Evolutionary conservation across 768 basidiomycete species (phyloP).

Genomic region (Russula abietina): DNA sequence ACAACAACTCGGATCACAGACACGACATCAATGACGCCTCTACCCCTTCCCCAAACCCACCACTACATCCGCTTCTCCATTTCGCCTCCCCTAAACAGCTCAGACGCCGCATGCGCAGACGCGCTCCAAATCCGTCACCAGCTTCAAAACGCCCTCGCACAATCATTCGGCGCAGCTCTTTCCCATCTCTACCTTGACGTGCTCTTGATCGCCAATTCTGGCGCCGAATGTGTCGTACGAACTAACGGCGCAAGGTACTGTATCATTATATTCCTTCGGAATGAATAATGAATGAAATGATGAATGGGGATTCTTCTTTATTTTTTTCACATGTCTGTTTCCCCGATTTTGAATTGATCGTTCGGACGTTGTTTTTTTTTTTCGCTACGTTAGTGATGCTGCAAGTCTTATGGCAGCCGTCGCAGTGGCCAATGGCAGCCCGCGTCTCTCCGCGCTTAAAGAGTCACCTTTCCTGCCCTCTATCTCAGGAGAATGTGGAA

Average conservation of each 20-base stretch:
- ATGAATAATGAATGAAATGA: too few relatives aligned
- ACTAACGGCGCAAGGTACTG: constrained; percentile 37
- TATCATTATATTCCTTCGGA: too few relatives aligned
- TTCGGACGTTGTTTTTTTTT: neutral
- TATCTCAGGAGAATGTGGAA: constrained; percentile 23
- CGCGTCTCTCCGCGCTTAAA: constrained; percentile 29
- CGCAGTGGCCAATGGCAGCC: constrained; percentile 25
- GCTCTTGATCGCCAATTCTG: constrained; percentile 44
- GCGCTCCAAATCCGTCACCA: constrained; percentile 45
- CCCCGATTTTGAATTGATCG: too few relatives aligned
- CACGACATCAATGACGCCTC: neutral
- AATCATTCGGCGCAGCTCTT: constrained; percentile 49
- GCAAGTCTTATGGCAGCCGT: constrained; percentile 31
- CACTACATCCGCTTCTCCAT: constrained; percentile 47
- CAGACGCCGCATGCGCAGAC: constrained; percentile 35
- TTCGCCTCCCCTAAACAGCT: constrained; percentile 30
- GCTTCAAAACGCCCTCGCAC: constrained; percentile 49
- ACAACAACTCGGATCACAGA: neutral
- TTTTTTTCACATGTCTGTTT: neutral
- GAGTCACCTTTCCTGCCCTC: constrained; percentile 32
- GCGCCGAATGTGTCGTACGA: constrained; percentile 39
- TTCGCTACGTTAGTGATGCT: constrained; percentile 29
- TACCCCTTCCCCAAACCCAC: constrained; percentile 27
- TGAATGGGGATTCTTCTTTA: too few relatives aligned
- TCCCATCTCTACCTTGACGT: constrained; percentile 53